Base-by-base conservation (phyloP, 176 grass and related monocot genomes). In the Aechmea fasciata region DNA sequence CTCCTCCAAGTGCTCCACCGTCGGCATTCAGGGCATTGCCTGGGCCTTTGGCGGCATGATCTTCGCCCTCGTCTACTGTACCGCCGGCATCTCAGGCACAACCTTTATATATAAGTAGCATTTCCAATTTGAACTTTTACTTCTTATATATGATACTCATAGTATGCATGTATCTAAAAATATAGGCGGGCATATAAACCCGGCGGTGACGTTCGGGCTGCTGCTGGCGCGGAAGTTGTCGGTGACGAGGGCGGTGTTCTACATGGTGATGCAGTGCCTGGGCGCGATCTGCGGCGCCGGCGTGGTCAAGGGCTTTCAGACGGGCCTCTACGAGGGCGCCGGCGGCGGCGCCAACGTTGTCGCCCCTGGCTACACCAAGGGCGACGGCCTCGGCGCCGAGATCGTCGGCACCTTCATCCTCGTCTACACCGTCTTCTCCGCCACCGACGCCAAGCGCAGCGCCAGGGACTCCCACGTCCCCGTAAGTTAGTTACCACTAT, bases 211-310 rank as follows among this genome's bases (percentile, higher is more conserved):
- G 54, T 96, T 96, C 19, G 91, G 91, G 5, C 88, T 91, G 52
- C 77, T 96, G n/a, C n/a, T 91, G n/a, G 91, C 80, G 0, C 8
- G 91, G 8, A 96, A 91, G 74, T 69, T 96, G 9, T 96, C 91
- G 3, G 59, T 96, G 0, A 80, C 83, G 0, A 24, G 91, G 15
- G 91, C 88, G 0, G 2, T 96, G 8, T 91, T 86, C 54, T 96
- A 96, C 88, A 86, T 88, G 28, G 83, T 82, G 47, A 88, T 91
- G 91, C 91, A 91, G 87, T 91, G 91, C 69, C 71, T 96, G 0
- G 91, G 91, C 2, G 88, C 91, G 24, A 82, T 96, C 57, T 96
- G 91, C 22, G 91, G 91, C n/a, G 91, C 91, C 11, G 88, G 80
- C 2, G 82, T 96, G 0, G 91, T 96, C 1, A 96, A 88, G 75